Evolutionary conservation across 306 rosid genomes (phyloP).

Genomic region (Fagus sylvatica): DNA sequence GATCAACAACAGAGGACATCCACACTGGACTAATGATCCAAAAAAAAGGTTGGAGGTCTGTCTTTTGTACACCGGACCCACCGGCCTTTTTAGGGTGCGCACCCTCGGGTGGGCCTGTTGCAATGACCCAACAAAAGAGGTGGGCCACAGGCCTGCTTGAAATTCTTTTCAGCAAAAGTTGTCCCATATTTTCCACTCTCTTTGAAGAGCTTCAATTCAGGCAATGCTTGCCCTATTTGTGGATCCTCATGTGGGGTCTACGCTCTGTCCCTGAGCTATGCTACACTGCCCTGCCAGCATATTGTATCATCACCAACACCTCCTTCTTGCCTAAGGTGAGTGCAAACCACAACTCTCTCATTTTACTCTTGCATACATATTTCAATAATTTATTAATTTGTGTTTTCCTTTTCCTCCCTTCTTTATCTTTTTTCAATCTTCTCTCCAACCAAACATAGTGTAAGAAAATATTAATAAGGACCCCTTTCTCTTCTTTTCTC

Average conservation of each 20-base stretch:
- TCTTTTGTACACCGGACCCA: conserved; percentile 33
- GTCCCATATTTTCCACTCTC: conserved; percentile 42
- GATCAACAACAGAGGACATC: conserved; percentile 51
- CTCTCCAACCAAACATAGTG: too few relatives aligned
- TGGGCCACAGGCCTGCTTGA: conserved; percentile 65
- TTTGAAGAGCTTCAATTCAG: conserved; percentile 47
- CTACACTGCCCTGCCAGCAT: conserved; percentile 47
- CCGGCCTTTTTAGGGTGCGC: conserved; percentile 58
- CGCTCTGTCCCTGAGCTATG: conserved; percentile 37
- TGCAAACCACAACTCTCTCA: too few relatives aligned
- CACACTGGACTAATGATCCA: conserved; percentile 56
- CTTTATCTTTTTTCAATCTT: too few relatives aligned
- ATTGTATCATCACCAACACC: conserved; percentile 57
- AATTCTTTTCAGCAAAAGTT: conserved; percentile 40
- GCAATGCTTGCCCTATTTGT: conserved; percentile 46
- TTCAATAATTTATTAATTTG: too few relatives aligned
- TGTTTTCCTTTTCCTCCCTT: too few relatives aligned
- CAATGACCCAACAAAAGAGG: conserved; percentile 62
- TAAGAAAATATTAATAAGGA: too few relatives aligned
- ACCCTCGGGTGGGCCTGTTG: conserved; percentile 46
- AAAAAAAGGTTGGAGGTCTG: conserved; percentile 68
- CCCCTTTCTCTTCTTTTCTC: too few relatives aligned
- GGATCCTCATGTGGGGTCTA: conserved; percentile 34
- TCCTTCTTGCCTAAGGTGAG: conserved; percentile 64
- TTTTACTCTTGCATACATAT: too few relatives aligned